Conservation (phyloP, 2,329 filamentous ascomycete genomes). For the Exophiala aquamarina region DNA sequence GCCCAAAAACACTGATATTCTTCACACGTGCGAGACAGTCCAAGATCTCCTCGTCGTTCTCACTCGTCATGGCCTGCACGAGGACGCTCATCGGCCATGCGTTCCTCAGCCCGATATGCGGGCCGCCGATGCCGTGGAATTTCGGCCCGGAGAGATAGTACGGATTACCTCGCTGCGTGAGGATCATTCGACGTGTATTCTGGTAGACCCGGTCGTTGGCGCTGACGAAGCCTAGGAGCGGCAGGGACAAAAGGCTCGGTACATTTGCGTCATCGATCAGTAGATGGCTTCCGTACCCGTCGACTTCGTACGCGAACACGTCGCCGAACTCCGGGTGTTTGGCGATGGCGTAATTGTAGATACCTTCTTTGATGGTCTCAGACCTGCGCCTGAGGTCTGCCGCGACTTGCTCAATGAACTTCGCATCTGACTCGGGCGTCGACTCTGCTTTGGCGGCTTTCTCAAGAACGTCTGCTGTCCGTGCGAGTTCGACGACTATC, state of each 20-base stretch:
- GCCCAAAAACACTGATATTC: slow-evolving; percentile 69
- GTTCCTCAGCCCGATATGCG: slow-evolving; percentile 75
- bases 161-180: slow-evolving; percentile 75
- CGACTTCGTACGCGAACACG: slow-evolving; percentile 66
- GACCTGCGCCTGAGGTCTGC: slow-evolving; percentile 56
- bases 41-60: slow-evolving; percentile 71
- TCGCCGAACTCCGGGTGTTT: slow-evolving; percentile 51
- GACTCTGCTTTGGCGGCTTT: slow-evolving; percentile 29
- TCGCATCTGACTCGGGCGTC: slow-evolving; percentile 7
- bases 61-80: slow-evolving; percentile 84
- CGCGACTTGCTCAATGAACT: slow-evolving; percentile 41
- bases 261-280: slow-evolving; percentile 69
- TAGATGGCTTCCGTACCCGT: slow-evolving; percentile 62
- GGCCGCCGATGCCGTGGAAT: slow-evolving; percentile 86
- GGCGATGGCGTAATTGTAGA: slow-evolving; percentile 79
- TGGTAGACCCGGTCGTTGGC: slow-evolving; percentile 70
- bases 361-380: slow-evolving; percentile 68
- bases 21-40: slow-evolving; percentile 73
- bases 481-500: slow-evolving; percentile 85
- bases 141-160: slow-evolving; percentile 77
- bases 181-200: slow-evolving; percentile 82
- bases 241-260: slow-evolving; percentile 61
- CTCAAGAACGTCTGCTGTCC: slow-evolving; percentile 69
- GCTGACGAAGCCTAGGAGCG: slow-evolving; percentile 54
- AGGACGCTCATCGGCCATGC: slow-evolving; percentile 97